Evolutionary conservation across 768 basidiomycete genomes (phyloP), one percentile per base, ranked within the genome.

Genomic region (Exidia glandulosa): DNA sequence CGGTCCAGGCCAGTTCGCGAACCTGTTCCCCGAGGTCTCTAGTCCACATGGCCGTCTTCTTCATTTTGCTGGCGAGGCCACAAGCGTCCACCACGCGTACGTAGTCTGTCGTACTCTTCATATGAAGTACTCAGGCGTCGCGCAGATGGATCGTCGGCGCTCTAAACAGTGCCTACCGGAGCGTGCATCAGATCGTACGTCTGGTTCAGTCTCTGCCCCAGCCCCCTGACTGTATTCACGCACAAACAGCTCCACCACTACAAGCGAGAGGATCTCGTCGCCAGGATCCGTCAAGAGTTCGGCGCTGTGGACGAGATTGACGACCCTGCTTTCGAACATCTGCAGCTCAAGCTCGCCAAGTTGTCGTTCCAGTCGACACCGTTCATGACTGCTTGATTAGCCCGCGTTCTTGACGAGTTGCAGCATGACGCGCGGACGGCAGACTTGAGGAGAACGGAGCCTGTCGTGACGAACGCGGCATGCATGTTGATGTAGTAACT

Each of bases 21-120:
- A 61, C 32, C 63, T 32, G 9, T 45, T 12, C 41, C 41, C 41
- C 19, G 37, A 68, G 55, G 57, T 69, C 32, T 65, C 66, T 31
- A 55, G 55, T 68, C 10, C 69, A 62, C 12, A 55, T 59, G 16
- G 66, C 19, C 19, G 71, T 5, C 59, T 59, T 23, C 58, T 76
- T 34, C 70, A 72, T 63, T 73, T 75, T 55, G 74, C 75, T 23
- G 75, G 75, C 3, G 75, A 75, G 34, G 73, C 73, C 12, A 67
- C 69, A n/a, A 71, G 69, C 47, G 66, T 68, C 16, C 71, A 70
- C 33, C 74, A 75, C 54, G 73, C 61, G 23, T 70, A 19, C 2
- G 41, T 45, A 45, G 1, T 36, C 16, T 19, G 23, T 45, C 1
- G 19, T 45, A 14, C 7, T 7, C 41, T 6, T 45, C 10, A 36